Conservation (phyloP, 768 basidiomycete genomes). For the Mycena capillaripes region DNA sequence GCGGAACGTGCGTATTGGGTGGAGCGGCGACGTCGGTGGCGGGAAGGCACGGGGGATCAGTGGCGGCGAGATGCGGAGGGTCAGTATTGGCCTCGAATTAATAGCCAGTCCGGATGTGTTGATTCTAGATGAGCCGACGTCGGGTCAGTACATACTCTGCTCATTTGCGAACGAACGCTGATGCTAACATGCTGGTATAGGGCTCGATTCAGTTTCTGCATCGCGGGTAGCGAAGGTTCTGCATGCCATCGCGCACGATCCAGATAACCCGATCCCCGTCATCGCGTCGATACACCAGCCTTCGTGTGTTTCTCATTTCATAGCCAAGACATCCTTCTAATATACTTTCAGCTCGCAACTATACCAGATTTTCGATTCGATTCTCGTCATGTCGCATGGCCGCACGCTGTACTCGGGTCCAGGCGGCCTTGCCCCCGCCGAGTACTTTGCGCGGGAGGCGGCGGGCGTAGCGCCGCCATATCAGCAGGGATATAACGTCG, state of each 20-base stretch:
- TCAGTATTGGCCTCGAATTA: slow-evolving; percentile 92
- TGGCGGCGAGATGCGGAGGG: slow-evolving; percentile 92
- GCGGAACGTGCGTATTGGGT: slow-evolving; percentile 78
- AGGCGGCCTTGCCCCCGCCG: slow-evolving; percentile 78
- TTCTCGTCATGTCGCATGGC: slow-evolving; percentile 84
- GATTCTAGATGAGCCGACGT: slow-evolving; percentile 90
- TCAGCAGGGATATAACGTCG: slow-evolving; percentile 89
- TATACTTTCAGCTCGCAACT: slow-evolving; percentile 72
- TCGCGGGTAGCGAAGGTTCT: slow-evolving; percentile 84
- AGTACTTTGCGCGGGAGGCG: slow-evolving; percentile 70
- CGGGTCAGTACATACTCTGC: slow-evolving; percentile 49
- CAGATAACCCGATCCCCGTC: slow-evolving; percentile 79
- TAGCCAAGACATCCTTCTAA: not conserved
- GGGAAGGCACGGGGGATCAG: slow-evolving; percentile 86
- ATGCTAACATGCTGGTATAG: slow-evolving; percentile 44
- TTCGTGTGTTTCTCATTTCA: slow-evolving; percentile 57
- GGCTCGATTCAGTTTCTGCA: slow-evolving; percentile 91
- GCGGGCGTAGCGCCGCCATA: slow-evolving; percentile 61
- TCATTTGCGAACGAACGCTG: not conserved
- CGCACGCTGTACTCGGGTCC: slow-evolving; percentile 84
- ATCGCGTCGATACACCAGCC: slow-evolving; percentile 93
- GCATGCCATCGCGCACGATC: slow-evolving; percentile 79
- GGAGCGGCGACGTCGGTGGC: slow-evolving; percentile 66
- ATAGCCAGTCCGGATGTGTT: slow-evolving; percentile 88
- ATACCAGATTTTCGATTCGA: slow-evolving; percentile 88